These are phyloP conservation scores for Beauveria sp. DNA, from an alignment of 2,329 filamentous ascomycete genomes.

Conservation along the genomic window DNA sequence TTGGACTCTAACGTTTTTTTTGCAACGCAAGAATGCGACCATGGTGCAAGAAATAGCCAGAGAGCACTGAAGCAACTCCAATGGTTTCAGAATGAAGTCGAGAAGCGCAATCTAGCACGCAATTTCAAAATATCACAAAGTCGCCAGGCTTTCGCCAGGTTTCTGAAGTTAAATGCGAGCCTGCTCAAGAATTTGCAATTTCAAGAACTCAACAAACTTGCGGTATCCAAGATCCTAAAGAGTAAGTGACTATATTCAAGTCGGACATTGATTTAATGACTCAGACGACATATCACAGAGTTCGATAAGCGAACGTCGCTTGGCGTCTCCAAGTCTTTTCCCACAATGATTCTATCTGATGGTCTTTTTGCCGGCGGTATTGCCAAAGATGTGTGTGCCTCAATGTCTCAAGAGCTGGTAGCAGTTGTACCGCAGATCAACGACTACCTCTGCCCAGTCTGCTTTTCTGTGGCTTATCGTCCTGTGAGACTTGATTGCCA, in stretches of 20 bases:
- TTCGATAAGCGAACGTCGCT: constrained; percentile 82
- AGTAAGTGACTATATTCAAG: constrained; percentile 40
- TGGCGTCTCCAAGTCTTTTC: constrained; percentile 57
- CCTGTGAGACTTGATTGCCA: constrained; percentile 69
- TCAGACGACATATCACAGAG: constrained; percentile 41
- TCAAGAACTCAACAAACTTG: constrained; percentile 73
- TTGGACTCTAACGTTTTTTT: constrained; percentile 76
- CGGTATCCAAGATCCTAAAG: constrained; percentile 77
- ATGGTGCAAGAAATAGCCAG: constrained; percentile 57
- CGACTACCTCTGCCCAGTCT: constrained; percentile 77
- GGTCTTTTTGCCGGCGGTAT: constrained; percentile 59
- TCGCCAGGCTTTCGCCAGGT: constrained; percentile 55
- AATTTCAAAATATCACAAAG: constrained; percentile 62
- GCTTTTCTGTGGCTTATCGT: constrained; percentile 70
- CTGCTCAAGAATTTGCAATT: constrained; percentile 78
- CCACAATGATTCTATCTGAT: constrained; percentile 48
- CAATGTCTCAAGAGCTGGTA: constrained; percentile 65
- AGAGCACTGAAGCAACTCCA: constrained; percentile 61
- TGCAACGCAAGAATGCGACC: constrained; percentile 64
- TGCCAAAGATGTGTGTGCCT: constrained; percentile 67
- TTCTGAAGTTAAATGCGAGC: constrained; percentile 64
- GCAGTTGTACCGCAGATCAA: constrained; percentile 72
- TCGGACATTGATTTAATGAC: not conserved
- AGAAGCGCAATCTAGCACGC: constrained; percentile 48
- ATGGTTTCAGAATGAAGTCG: constrained; percentile 64